Conservation (phyloP, 768 basidiomycete genomes). For the Calocybe gangraenosa region DNA sequence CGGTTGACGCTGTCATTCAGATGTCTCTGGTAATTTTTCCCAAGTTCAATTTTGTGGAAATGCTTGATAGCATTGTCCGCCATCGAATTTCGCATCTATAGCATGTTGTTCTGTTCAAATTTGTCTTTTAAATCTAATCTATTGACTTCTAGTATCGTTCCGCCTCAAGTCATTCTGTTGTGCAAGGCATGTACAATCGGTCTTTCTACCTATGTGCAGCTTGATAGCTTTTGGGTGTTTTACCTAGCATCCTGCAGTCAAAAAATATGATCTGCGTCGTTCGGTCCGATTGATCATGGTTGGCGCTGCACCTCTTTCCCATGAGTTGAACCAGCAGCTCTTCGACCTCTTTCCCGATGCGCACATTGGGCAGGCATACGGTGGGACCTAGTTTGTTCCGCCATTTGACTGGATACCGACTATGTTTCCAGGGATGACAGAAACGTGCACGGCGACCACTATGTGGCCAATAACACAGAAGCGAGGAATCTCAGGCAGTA, state of each 20-base stretch:
- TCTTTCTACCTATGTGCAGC: too few species aligned
- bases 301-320: conserved; percentile 57
- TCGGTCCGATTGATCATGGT: conserved; percentile 45
- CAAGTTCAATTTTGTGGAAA: conserved; percentile 58
- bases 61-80: conserved; percentile 56
- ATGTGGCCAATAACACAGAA: conserved; percentile 45
- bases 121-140: not conserved
- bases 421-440: conserved; percentile 56
- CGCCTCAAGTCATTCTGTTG: conserved; percentile 52
- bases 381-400: too few species aligned
- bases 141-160: conserved; percentile 39
- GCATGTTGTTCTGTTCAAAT: conserved; percentile 20
- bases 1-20: conserved; percentile 18
- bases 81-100: conserved; percentile 55
- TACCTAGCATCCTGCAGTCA: conserved; percentile 40
- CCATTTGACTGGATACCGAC: too few species aligned
- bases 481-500: conserved; percentile 51
- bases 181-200: conserved; percentile 41
- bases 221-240: not conserved
- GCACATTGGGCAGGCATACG: conserved; percentile 57
- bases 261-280: conserved; percentile 42
- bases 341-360: conserved; percentile 47
- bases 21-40: conserved; percentile 55
- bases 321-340: conserved; percentile 47
- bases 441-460: conserved; percentile 48